phyloP scores from a whole-genome alignment of 371 early-diverging fungal species.

The Amoeboradix gromovi region DNA sequence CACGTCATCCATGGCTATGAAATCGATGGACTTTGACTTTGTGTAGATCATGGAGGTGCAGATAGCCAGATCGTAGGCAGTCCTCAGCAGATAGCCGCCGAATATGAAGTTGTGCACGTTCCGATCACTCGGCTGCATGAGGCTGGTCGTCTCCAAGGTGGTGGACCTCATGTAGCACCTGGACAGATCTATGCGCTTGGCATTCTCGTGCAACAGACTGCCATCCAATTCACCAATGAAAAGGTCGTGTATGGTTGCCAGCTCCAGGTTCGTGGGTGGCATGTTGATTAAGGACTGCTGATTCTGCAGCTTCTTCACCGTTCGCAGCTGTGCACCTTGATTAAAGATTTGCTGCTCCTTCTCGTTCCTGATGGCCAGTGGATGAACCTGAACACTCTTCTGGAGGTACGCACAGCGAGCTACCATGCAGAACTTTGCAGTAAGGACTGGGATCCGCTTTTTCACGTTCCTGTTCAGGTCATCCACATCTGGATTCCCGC shows the following conservation, averaged over 20 bases:
- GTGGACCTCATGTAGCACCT: background rate
- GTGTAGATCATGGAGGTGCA: slow-evolving; percentile 33
- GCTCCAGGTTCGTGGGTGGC: slow-evolving; percentile 55
- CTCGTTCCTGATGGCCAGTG: slow-evolving; percentile 33
- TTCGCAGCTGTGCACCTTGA: slow-evolving; percentile 35
- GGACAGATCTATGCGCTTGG: background rate
- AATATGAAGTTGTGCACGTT: slow-evolving; percentile 77
- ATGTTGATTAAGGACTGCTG: slow-evolving; percentile 25
- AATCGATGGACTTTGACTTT: slow-evolving; percentile 17
- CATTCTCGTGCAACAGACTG: background rate
- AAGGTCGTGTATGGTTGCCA: slow-evolving; percentile 13
- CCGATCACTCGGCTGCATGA: slow-evolving; percentile 19
- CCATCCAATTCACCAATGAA: slow-evolving; percentile 15
- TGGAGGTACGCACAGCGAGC: slow-evolving; percentile 40
- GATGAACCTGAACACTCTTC: slow-evolving; percentile 39
- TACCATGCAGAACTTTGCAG: slow-evolving; percentile 68
- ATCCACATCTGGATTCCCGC: background rate
- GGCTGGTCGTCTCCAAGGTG: background rate
- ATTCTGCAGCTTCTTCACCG: slow-evolving; percentile 24
- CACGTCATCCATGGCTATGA: slow-evolving; percentile 48
- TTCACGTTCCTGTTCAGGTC: background rate
- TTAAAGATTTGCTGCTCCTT: slow-evolving; percentile 36
- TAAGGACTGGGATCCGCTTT: slow-evolving; percentile 14
- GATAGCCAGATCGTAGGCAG: slow-evolving; percentile 31
- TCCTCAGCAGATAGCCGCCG: slow-evolving; percentile 28